Percentiles rank a stretch among this genome's conserved stretches.
phyloP scores from a whole-genome alignment of 768 basidiomycete genomes.

The Pilatotrama ljubarskyi region DNA sequence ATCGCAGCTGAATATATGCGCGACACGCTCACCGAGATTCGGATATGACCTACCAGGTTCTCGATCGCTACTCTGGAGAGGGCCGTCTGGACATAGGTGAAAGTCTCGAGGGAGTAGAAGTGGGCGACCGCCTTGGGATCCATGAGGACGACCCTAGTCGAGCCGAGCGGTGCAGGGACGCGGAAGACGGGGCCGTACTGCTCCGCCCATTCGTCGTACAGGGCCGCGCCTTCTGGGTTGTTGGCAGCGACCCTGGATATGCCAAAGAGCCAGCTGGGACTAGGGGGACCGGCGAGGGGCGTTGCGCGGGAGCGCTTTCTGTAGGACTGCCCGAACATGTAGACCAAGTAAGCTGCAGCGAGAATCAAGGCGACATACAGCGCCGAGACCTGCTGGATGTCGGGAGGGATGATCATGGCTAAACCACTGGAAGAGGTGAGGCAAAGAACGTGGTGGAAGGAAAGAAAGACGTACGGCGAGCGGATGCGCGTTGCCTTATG shows the following conservation, averaged over 20 bases:
- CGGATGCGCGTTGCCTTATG: too few species aligned
- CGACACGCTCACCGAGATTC: not conserved
- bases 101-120: constrained; percentile 51
- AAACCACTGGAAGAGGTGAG: not conserved
- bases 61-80: constrained; percentile 37
- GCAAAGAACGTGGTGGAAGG: not conserved
- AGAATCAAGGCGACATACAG: not conserved
- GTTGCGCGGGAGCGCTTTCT: constrained; percentile 30
- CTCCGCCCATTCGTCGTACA: constrained; percentile 49
- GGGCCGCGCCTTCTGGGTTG: constrained; percentile 30
- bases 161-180: constrained; percentile 34
- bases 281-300: constrained; percentile 43
- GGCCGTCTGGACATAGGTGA: constrained; percentile 44
- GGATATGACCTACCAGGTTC: constrained; percentile 34
- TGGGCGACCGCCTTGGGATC: constrained; percentile 50
- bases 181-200: constrained; percentile 49
- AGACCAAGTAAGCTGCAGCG: constrained; percentile 21
- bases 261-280: constrained; percentile 45
- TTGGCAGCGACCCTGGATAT: constrained; percentile 31
- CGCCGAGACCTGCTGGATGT: not conserved
- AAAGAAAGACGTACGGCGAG: not conserved
- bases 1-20: not conserved
- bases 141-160: constrained; percentile 21
- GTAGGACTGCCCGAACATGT: constrained; percentile 19
- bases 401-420: constrained; percentile 3